Evolutionary conservation across 2,329 filamentous ascomycete genomes (phyloP).

Genomic region (Amauroascus verrucosus): DNA sequence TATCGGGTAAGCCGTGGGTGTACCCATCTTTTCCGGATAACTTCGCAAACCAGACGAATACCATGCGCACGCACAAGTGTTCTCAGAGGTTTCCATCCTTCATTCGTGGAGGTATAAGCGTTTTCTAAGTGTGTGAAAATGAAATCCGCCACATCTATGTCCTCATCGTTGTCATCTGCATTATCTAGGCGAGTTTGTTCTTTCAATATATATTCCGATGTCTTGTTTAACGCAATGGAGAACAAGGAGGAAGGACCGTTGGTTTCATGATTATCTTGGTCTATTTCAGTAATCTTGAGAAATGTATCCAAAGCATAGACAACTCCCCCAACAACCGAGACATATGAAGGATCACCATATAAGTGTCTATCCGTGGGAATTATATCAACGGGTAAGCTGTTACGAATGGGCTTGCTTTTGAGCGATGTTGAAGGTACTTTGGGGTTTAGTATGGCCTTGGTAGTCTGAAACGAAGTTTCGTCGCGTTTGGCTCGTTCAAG

Average conservation of each 20-base stretch:
- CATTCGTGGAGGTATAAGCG: constrained; percentile 27
- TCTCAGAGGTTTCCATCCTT: constrained; percentile 34
- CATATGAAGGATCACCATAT: constrained; percentile 17
- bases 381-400: not conserved
- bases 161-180: constrained; percentile 23
- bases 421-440: not conserved
- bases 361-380: not conserved
- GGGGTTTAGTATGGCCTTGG: not conserved
- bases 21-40: constrained; percentile 30
- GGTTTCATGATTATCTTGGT: not conserved
- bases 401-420: not conserved
- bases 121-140: constrained; percentile 36
- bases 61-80: constrained; percentile 35
- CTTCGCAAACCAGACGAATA: constrained; percentile 29
- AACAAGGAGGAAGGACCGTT: constrained; percentile 29
- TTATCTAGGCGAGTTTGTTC: constrained; percentile 31
- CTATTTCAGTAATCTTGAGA: constrained; percentile 25
- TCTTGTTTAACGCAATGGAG: constrained; percentile 27
- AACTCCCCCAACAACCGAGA: constrained; percentile 28
- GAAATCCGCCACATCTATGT: constrained; percentile 33
- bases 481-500: not conserved
- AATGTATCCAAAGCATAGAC: constrained; percentile 31
- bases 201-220: constrained; percentile 31
- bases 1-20: constrained; percentile 24
- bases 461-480: not conserved